Evolutionary conservation across 2,329 filamentous ascomycete species (phyloP).

Genomic region (Ophiocordyceps camponoti-saundersi): DNA sequence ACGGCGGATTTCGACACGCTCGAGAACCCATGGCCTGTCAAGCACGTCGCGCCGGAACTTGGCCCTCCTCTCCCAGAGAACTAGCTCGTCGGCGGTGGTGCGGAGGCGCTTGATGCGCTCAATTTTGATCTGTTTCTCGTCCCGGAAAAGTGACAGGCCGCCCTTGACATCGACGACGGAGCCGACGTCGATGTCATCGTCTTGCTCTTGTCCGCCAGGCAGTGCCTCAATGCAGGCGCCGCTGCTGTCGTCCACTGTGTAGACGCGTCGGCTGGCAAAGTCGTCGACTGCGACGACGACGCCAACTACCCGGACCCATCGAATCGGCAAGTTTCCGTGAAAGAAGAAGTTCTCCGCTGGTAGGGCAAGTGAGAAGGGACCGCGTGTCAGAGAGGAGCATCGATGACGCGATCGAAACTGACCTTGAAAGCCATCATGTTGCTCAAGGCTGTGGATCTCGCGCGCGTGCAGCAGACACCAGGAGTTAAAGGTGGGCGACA

Average conservation of each 20-base stretch:
- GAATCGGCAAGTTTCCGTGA: slow-evolving; percentile 56
- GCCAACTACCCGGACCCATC: slow-evolving; percentile 57
- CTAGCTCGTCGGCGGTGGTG: slow-evolving; percentile 38
- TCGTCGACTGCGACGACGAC: slow-evolving; percentile 48
- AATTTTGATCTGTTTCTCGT: slow-evolving; percentile 33
- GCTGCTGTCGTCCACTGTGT: slow-evolving; percentile 49
- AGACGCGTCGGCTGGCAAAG: slow-evolving; percentile 26
- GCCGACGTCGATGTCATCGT: slow-evolving; percentile 28
- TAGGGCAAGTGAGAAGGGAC: not conserved
- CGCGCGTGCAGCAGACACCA: slow-evolving; percentile 39
- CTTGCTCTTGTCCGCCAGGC: not conserved
- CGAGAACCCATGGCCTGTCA: slow-evolving; percentile 35
- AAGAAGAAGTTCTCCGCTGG: slow-evolving; percentile 43
- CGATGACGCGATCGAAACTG: slow-evolving; percentile 3
- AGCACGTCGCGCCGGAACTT: slow-evolving; percentile 34
- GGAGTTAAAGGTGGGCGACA: slow-evolving; percentile 40
- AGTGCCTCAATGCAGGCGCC: slow-evolving; percentile 37
- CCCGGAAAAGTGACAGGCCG: slow-evolving; percentile 26
- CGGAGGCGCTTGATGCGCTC: slow-evolving; percentile 29
- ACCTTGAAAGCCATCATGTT: slow-evolving; percentile 37
- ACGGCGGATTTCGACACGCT: slow-evolving; percentile 26
- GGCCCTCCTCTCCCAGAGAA: slow-evolving; percentile 38
- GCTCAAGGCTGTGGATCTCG: slow-evolving; percentile 31
- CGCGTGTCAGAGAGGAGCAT: not conserved
- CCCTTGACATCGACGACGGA: slow-evolving; percentile 41